These are phyloP conservation scores for Heterobasidion parviporum DNA, from an alignment of 1,284 basidiomycete species.

Conservation along the genomic window DNA sequence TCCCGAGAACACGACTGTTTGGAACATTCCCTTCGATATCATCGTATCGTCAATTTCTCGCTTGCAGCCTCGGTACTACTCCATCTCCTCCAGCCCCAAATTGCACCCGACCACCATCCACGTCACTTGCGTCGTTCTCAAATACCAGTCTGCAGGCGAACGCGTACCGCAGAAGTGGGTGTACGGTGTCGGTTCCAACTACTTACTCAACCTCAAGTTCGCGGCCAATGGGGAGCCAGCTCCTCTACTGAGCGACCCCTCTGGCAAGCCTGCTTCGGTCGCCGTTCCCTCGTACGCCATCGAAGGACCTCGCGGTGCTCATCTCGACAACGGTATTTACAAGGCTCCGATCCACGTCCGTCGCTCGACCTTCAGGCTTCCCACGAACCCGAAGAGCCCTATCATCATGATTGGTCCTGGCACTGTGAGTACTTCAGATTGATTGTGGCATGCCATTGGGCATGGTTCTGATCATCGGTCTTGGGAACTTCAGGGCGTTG, in stretches of 20 bases:
- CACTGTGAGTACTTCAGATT: constrained; percentile 55
- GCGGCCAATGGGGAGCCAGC: constrained; percentile 55
- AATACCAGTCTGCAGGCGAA: constrained; percentile 68
- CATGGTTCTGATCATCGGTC: constrained; percentile 4
- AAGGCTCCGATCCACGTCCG: constrained; percentile 93
- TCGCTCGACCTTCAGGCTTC: constrained; percentile 92
- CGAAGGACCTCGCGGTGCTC: constrained; percentile 82
- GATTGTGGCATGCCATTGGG: background rate
- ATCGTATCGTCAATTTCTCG: constrained; percentile 90
- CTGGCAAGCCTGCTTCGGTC: constrained; percentile 28
- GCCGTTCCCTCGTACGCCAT: constrained; percentile 74
- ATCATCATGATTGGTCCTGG: constrained; percentile 99
- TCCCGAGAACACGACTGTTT: constrained; percentile 67
- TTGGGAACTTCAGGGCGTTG: constrained; percentile 70
- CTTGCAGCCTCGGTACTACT: constrained; percentile 95
- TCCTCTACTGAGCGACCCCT: constrained; percentile 31
- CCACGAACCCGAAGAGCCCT: constrained; percentile 95
- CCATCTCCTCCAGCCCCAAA: constrained; percentile 96
- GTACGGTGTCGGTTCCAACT: constrained; percentile 87
- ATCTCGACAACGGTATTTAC: constrained; percentile 63
- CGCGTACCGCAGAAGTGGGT: constrained; percentile 55
- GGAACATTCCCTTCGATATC: constrained; percentile 96
- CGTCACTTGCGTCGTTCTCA: constrained; percentile 91
- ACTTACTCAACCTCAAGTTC: constrained; percentile 85
- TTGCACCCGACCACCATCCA: constrained; percentile 84